phyloP scores from a whole-genome alignment of 2,329 filamentous ascomycete genomes.

The Fusarium continuum region DNA sequence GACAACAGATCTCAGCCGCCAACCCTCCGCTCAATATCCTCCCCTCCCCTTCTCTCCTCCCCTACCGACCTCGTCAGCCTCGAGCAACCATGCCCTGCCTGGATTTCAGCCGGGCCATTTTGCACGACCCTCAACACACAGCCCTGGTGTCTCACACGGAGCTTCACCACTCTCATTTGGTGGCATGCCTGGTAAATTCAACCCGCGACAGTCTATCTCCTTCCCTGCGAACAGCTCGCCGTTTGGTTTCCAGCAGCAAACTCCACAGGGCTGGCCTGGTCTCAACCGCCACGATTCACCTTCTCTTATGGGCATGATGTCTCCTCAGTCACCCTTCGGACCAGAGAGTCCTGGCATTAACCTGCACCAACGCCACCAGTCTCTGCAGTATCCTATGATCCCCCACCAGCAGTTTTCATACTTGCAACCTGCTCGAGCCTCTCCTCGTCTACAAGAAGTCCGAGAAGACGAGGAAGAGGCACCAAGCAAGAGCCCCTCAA shows the following conservation, averaged over 20 bases:
- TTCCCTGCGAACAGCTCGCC: slow-evolving; percentile 71
- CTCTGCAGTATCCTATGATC: slow-evolving; percentile 65
- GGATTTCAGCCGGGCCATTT: slow-evolving; percentile 68
- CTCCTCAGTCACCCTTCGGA: slow-evolving; percentile 71
- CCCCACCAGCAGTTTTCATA: slow-evolving; percentile 65
- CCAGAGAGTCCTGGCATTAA: slow-evolving; percentile 59
- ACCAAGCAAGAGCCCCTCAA: slow-evolving; percentile 60
- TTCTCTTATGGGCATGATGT: slow-evolving; percentile 64
- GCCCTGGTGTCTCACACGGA: slow-evolving; percentile 70
- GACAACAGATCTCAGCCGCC: slow-evolving; percentile 69
- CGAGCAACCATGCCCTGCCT: slow-evolving; percentile 69
- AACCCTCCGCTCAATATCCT: slow-evolving; percentile 78
- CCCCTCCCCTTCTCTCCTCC: slow-evolving; percentile 85
- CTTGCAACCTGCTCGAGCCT: slow-evolving; percentile 63
- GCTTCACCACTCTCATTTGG: slow-evolving; percentile 78
- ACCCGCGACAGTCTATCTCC: slow-evolving; percentile 77
- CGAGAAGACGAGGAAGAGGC: slow-evolving; percentile 77
- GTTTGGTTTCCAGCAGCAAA: slow-evolving; percentile 71
- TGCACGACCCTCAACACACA: slow-evolving; percentile 68
- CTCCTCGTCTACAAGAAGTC: slow-evolving; percentile 74
- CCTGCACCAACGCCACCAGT: slow-evolving; percentile 66
- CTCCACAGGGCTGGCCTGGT: slow-evolving; percentile 66
- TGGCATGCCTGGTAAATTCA: slow-evolving; percentile 66
- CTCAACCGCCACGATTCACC: slow-evolving; percentile 71
- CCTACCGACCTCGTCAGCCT: slow-evolving; percentile 79